A percentile compares a stretch with the other conserved stretches of the same genome.
Evolutionary conservation across 1,139 yeast species (phyloP).

Genomic region (Debaryomyces coudertii): DNA sequence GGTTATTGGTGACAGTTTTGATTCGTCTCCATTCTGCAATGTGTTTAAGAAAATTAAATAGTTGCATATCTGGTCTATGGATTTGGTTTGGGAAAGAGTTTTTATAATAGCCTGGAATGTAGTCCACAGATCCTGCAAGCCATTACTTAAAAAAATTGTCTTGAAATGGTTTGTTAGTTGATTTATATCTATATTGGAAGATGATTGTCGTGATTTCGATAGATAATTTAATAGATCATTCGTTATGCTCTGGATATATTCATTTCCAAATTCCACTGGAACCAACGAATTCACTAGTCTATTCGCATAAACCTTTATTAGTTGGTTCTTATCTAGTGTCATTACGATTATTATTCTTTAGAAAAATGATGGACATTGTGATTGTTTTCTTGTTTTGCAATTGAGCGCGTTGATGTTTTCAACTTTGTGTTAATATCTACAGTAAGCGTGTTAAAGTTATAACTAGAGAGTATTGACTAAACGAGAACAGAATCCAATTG

Average conservation of each 20-base stretch:
- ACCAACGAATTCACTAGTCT: slow-evolving; percentile 43
- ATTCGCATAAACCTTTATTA: slow-evolving; percentile 37
- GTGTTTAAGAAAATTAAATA: slow-evolving; percentile 40
- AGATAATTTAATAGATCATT: slow-evolving; percentile 28
- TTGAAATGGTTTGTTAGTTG: slow-evolving; percentile 29
- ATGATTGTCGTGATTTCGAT: slow-evolving; percentile 13
- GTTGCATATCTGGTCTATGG: slow-evolving; percentile 37
- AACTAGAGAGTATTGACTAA: background rate
- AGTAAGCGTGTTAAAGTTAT: background rate
- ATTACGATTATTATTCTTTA: slow-evolving; percentile 15
- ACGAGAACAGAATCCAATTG: background rate
- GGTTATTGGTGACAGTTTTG: background rate
- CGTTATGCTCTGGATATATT: slow-evolving; percentile 38
- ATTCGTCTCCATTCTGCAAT: slow-evolving; percentile 15
- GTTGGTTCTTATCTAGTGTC: slow-evolving; percentile 38
- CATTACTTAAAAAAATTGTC: slow-evolving; percentile 29
- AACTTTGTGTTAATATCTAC: slow-evolving; percentile 2
- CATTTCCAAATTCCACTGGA: slow-evolving; percentile 45
- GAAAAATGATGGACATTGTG: background rate
- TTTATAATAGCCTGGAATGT: slow-evolving; percentile 37
- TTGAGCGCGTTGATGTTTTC: slow-evolving; percentile 7
- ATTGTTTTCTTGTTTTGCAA: slow-evolving; percentile 6
- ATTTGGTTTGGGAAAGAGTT: slow-evolving; percentile 29
- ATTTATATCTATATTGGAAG: slow-evolving; percentile 19
- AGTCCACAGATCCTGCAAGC: slow-evolving; percentile 33